A percentile compares a stretch with the other conserved stretches of the same genome.
These are phyloP conservation scores for Hevea brasiliensis DNA, from an alignment of 345 rosid genomes.

Conservation along the genomic window DNA sequence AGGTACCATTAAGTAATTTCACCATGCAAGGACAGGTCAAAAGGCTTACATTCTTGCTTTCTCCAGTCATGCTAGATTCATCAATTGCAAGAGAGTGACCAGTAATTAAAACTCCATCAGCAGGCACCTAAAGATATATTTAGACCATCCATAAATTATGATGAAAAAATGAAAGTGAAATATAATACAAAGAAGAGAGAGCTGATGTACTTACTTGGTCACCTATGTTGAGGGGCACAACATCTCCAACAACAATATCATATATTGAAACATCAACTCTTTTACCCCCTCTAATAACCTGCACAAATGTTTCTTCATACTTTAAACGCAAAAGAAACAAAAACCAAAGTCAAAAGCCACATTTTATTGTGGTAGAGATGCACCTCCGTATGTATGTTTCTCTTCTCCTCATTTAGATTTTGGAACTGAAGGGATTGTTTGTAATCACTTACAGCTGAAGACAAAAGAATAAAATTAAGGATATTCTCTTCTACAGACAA, in stretches of 20 bases:
- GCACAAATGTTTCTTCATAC: conserved; percentile 5
- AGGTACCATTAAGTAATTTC: background rate
- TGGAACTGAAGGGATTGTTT: conserved; percentile 98
- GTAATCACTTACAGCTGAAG: conserved; percentile 87
- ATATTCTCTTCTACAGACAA: background rate
- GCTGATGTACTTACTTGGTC: conserved; percentile 60
- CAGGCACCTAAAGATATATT: conserved; percentile 64
- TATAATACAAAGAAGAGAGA: background rate
- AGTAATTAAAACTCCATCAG: conserved; percentile 86
- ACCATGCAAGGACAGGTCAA: conserved; percentile 14
- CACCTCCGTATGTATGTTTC: conserved; percentile 94
- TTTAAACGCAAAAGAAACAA: background rate
- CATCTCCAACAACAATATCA: conserved; percentile 92
- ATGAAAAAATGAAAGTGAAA: background rate
- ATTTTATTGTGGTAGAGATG: background rate
- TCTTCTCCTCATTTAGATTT: conserved; percentile 90
- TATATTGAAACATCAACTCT: conserved; percentile 79
- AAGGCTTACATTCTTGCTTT: conserved; percentile 81
- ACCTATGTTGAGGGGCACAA: conserved; percentile 89
- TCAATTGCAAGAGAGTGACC: conserved; percentile 96
- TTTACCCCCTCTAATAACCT: conserved; percentile 95
- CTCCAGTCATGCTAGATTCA: conserved; percentile 99
- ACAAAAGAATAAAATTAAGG: conserved; percentile 1
- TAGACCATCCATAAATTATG: background rate
- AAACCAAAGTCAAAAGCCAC: background rate